Percentiles rank a stretch among this genome's conserved stretches.
Evolutionary conservation across 768 basidiomycete species (phyloP).

Genomic region (Goffeauzyma gilvescens): DNA sequence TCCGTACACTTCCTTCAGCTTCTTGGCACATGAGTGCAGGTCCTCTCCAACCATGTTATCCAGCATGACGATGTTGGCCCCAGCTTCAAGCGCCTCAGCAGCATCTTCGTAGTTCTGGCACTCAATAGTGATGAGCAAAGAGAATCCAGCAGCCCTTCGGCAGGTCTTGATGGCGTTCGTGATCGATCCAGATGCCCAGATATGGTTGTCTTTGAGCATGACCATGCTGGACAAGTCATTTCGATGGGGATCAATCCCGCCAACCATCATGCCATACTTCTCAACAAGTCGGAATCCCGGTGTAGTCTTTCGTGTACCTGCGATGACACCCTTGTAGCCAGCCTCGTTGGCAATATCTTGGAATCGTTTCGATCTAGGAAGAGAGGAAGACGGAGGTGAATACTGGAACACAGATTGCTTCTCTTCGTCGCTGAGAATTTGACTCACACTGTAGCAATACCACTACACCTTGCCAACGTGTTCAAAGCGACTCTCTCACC

Average conservation of each 20-base stretch:
- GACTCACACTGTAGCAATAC: constrained; percentile 79
- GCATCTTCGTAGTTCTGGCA: constrained; percentile 74
- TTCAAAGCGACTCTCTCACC: constrained; percentile 89
- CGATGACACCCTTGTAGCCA: constrained; percentile 73
- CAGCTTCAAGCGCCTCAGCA: constrained; percentile 89
- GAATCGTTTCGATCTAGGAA: constrained; percentile 55
- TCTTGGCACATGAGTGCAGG: constrained; percentile 47
- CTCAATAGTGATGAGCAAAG: constrained; percentile 78
- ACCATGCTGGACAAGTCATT: constrained; percentile 98
- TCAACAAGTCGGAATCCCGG: constrained; percentile 93
- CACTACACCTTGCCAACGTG: constrained; percentile 80
- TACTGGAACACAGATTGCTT: not conserved
- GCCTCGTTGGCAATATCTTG: constrained; percentile 55
- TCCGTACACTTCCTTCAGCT: constrained; percentile 56
- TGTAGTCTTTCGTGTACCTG: constrained; percentile 93
- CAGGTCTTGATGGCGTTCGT: constrained; percentile 67
- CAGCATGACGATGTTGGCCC: constrained; percentile 86
- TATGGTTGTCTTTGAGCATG: constrained; percentile 99
- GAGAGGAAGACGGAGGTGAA: not conserved
- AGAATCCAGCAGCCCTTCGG: constrained; percentile 80
- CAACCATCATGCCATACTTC: constrained; percentile 96
- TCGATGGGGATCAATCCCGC: constrained; percentile 85
- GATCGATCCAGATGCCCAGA: constrained; percentile 93
- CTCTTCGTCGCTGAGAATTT: not conserved
- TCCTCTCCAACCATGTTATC: constrained; percentile 74